These are phyloP conservation scores for Coemansia sp. DNA, from an alignment of 192 early-diverging fungal genomes.

Conservation along the genomic window DNA sequence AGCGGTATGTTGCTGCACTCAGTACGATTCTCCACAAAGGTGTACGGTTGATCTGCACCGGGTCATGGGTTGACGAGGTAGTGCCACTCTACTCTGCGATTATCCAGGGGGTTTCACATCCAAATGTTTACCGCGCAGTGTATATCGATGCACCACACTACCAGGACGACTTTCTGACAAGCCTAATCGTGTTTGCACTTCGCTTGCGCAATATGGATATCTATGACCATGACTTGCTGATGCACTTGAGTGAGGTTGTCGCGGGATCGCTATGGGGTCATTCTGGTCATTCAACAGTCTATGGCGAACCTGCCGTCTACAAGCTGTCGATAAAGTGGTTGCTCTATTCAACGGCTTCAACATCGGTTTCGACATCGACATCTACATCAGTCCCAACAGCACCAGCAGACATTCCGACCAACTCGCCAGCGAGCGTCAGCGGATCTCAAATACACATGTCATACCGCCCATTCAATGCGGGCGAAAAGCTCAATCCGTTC, in stretches of 20 bases:
- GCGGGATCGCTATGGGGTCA: conserved; percentile 84
- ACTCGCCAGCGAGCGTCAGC: conserved; percentile 22
- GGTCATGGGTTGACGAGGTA: conserved; percentile 93
- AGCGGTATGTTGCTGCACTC: conserved; percentile 70
- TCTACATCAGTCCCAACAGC: conserved; percentile 14
- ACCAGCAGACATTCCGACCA: conserved; percentile 26
- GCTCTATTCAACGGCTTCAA: conserved; percentile 48
- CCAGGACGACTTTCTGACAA: conserved; percentile 79
- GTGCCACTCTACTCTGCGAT: conserved; percentile 86
- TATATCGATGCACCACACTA: conserved; percentile 87
- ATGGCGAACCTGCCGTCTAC: conserved; percentile 87
- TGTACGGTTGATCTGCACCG: conserved; percentile 73
- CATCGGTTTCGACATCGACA: conserved; percentile 9
- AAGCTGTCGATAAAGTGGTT: conserved; percentile 56
- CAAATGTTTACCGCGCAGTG: conserved; percentile 83
- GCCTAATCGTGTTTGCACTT: conserved; percentile 83
- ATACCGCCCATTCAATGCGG: conserved; percentile 62
- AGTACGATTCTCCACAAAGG: conserved; percentile 63
- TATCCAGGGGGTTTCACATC: conserved; percentile 65
- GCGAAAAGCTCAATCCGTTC: conserved; percentile 78
- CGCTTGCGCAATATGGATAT: conserved; percentile 84
- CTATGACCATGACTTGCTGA: conserved; percentile 80
- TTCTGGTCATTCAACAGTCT: conserved; percentile 91
- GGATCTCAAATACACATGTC: conserved; percentile 39
- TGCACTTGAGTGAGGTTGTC: conserved; percentile 82